A percentile compares a stretch with the other conserved stretches of the same genome.
Conservation (phyloP, 2,329 filamentous ascomycete genomes). For the Aspergillus sp. region DNA sequence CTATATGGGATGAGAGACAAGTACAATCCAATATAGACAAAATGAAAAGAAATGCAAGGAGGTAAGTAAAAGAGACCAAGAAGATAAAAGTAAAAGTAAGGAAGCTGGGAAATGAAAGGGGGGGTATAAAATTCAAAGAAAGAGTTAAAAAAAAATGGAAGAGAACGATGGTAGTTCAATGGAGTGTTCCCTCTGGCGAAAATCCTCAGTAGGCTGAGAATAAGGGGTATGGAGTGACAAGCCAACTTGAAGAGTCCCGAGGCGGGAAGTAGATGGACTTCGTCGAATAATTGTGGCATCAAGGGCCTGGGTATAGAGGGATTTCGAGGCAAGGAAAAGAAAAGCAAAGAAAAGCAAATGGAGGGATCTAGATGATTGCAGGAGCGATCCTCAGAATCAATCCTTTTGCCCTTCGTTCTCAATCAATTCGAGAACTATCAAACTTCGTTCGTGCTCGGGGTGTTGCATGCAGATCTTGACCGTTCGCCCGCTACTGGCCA, state of each 20-base stretch:
- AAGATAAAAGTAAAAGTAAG: neutral
- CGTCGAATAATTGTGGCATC: too few species aligned
- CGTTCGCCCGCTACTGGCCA: constrained; percentile 57
- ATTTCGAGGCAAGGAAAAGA: neutral
- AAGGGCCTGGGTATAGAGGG: neutral
- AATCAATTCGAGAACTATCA: constrained; percentile 88
- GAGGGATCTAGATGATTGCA: neutral
- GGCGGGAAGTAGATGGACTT: neutral
- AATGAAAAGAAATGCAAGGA: neutral
- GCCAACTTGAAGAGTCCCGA: neutral
- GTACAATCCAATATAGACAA: neutral
- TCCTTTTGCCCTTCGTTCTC: constrained; percentile 82
- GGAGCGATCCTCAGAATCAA: constrained; percentile 17
- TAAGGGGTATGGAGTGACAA: neutral
- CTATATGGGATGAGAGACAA: neutral
- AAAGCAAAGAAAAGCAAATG: neutral
- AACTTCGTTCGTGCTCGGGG: constrained; percentile 77
- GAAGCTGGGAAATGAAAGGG: neutral
- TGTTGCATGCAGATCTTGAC: constrained; percentile 96
- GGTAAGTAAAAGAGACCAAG: neutral
- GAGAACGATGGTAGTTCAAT: neutral
- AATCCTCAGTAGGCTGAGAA: neutral
- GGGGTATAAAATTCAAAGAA: neutral
- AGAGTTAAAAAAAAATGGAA: neutral
- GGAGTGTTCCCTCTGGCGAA: too few species aligned